phyloP scores from a whole-genome alignment of 208 protist genomes.

The Jaenimonas drosophilae region DNA sequence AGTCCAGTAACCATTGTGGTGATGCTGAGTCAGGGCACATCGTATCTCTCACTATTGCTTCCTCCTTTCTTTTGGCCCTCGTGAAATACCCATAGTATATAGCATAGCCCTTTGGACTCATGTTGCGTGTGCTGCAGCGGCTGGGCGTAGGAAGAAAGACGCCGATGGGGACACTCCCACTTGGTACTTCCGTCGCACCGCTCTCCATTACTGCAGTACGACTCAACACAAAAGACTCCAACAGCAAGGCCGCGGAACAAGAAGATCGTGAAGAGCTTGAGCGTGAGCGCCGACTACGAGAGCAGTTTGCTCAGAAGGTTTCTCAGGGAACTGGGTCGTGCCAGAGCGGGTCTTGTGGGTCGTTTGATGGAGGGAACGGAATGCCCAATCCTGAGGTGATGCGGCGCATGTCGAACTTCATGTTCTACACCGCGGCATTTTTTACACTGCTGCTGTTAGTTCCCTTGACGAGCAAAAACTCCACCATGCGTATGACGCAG shows the following conservation, averaged over 20 bases:
- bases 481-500: slow-evolving; percentile 50
- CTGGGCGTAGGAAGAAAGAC: no score
- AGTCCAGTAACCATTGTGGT: no score
- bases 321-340: slow-evolving; percentile 5
- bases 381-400: neutral
- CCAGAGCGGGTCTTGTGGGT: slow-evolving; percentile 4
- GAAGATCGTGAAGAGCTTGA: slow-evolving; percentile 80
- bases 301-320: slow-evolving; percentile 70
- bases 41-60: no score
- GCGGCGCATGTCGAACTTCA: slow-evolving; percentile 29
- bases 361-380: neutral
- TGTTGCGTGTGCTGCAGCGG: no score
- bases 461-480: slow-evolving; percentile 37
- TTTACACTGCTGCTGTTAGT: slow-evolving; percentile 36
- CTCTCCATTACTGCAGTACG: no score
- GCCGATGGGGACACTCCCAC: no score
- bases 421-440: slow-evolving; percentile 49
- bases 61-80: no score
- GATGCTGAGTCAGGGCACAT: no score
- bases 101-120: no score
- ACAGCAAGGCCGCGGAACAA: slow-evolving; percentile 27
- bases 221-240: slow-evolving; percentile 1
- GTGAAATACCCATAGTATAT: no score
- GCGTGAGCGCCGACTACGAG: slow-evolving; percentile 58
- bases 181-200: no score